Percentiles rank a stretch among this genome's conserved stretches.
Conservation (phyloP, 768 basidiomycete species). For the Serpula lacrymans region DNA sequence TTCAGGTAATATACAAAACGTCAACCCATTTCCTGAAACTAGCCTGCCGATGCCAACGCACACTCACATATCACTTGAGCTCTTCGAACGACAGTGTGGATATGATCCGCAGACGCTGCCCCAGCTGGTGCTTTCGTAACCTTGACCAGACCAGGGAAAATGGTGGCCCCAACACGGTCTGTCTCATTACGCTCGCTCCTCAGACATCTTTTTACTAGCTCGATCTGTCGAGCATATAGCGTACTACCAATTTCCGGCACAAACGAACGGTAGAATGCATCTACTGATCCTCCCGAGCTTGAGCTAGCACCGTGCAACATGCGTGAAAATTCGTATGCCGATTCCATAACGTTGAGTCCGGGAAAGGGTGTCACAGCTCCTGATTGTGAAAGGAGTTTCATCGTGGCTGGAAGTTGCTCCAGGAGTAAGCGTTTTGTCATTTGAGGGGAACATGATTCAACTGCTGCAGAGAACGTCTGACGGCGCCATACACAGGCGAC, state of each 20-base stretch:
- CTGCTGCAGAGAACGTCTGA: slow-evolving; percentile 85
- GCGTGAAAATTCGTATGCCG: slow-evolving; percentile 76
- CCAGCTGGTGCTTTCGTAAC: slow-evolving; percentile 45
- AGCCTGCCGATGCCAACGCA: slow-evolving; percentile 41
- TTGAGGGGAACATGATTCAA: slow-evolving; percentile 70
- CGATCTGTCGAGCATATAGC: slow-evolving; percentile 76
- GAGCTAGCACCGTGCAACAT: slow-evolving; percentile 78
- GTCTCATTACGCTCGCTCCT: slow-evolving; percentile 69
- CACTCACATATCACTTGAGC: slow-evolving; percentile 89
- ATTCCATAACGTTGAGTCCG: slow-evolving; percentile 59
- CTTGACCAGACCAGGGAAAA: slow-evolving; percentile 88
- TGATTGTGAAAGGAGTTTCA: slow-evolving; percentile 44
- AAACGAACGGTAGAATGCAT: slow-evolving; percentile 84
- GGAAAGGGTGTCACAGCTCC: slow-evolving; percentile 40
- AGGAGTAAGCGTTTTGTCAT: slow-evolving; percentile 64
- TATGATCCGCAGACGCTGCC: slow-evolving; percentile 39
- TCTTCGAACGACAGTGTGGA: slow-evolving; percentile 74
- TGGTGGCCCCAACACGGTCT: slow-evolving; percentile 77
- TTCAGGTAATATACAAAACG: background rate
- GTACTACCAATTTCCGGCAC: slow-evolving; percentile 77
- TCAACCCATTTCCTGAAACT: background rate
- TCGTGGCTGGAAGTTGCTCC: slow-evolving; percentile 70
- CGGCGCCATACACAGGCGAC: slow-evolving; percentile 90
- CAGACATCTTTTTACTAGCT: slow-evolving; percentile 79
- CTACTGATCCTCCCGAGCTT: slow-evolving; percentile 43